phyloP scores from a whole-genome alignment of 2,329 filamentous ascomycete genomes.

The Botrytis galanthina region DNA sequence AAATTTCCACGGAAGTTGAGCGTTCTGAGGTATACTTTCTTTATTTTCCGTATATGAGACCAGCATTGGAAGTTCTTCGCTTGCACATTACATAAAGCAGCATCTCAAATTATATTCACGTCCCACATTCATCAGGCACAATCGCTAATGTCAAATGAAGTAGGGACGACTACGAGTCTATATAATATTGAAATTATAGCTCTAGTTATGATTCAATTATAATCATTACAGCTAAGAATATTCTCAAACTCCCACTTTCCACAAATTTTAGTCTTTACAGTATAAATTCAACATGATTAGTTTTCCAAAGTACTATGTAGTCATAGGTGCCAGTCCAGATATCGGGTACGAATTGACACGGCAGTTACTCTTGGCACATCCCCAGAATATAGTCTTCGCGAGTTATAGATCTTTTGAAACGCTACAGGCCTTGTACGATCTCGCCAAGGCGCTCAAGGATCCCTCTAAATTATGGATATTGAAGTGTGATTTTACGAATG shows the following conservation, averaged over 20 bases:
- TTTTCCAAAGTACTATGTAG: conserved; percentile 33
- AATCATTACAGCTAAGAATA: not conserved
- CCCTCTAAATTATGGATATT: conserved; percentile 24
- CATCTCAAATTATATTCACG: not conserved
- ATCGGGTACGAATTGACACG: conserved; percentile 46
- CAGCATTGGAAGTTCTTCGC: not conserved
- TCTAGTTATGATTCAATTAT: not conserved
- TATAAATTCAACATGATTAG: not conserved
- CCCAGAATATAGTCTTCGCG: conserved; percentile 44
- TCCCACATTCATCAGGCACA: not conserved
- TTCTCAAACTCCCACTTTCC: not conserved
- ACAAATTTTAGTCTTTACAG: not conserved
- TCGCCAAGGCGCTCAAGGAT: not conserved
- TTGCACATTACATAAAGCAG: not conserved
- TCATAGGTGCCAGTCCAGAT: conserved; percentile 47
- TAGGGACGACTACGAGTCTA: not conserved
- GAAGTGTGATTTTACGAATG: conserved; percentile 52
- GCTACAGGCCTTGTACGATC: not conserved
- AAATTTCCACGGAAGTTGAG: not conserved
- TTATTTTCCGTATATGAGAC: not conserved
- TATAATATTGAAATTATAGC: not conserved
- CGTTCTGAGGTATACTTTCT: not conserved
- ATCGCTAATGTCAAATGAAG: not conserved
- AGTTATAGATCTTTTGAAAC: conserved; percentile 41
- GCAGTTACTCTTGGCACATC: conserved; percentile 41